Evolutionary conservation across 345 rosid genomes (phyloP).

Genomic region (Conringia planisiliqua): DNA sequence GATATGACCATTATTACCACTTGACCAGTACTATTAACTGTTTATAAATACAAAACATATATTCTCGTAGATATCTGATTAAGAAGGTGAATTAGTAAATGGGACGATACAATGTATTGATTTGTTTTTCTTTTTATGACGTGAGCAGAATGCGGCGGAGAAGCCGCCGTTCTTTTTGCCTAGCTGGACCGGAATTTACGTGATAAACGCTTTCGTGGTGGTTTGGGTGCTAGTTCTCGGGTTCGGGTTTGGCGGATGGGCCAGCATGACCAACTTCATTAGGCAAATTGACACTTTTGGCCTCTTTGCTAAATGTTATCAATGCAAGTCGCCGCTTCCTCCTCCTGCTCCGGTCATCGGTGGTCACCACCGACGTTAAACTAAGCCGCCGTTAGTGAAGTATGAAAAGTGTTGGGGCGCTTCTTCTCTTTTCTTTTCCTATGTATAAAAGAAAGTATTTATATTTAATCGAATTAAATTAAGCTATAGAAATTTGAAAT

Average conservation of each 20-base stretch:
- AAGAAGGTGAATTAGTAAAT: neutral
- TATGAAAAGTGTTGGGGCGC: slow-evolving; percentile 3
- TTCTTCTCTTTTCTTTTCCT: neutral
- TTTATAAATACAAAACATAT: neutral
- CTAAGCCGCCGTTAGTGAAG: neutral
- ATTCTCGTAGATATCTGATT: neutral
- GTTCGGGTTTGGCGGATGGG: slow-evolving; percentile 99
- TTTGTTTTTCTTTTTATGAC: neutral
- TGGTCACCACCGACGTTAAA: slow-evolving; percentile 39
- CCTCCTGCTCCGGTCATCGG: slow-evolving; percentile 31
- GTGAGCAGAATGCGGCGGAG: slow-evolving; percentile 79
- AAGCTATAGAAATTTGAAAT: neutral
- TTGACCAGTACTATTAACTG: no score
- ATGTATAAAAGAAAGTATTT: neutral
- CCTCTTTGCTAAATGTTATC: slow-evolving; percentile 90
- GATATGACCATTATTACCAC: neutral
- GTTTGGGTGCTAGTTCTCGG: slow-evolving; percentile 86
- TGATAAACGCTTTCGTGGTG: slow-evolving; percentile 59
- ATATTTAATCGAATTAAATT: neutral
- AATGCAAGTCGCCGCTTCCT: slow-evolving; percentile 64
- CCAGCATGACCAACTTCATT: slow-evolving; percentile 85
- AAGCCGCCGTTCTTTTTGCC: slow-evolving; percentile 76
- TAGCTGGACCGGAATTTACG: slow-evolving; percentile 82
- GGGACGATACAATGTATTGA: neutral
- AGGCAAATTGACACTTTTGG: slow-evolving; percentile 84